Conservation (phyloP, 495 filamentous ascomycete species). For the Xylaria telfairii region DNA sequence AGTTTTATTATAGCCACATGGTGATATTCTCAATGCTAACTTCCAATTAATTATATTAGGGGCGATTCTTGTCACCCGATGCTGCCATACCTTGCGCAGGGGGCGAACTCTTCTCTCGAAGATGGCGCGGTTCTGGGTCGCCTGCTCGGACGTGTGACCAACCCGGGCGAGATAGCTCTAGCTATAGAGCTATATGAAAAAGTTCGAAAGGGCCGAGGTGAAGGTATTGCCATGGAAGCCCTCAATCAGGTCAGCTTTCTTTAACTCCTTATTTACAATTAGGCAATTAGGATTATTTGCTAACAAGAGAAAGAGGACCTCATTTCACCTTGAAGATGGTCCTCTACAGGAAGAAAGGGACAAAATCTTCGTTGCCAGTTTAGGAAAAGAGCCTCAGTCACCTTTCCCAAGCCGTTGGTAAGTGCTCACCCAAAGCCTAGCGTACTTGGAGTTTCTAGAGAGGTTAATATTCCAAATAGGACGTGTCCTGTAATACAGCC, state of each 20-base stretch:
- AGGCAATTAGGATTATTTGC: neutral
- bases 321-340: neutral
- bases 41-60: neutral
- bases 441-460: neutral
- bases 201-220: conserved; percentile 65
- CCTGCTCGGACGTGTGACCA: conserved; percentile 60
- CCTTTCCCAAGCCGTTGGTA: conserved; percentile 2
- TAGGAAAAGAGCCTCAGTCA: neutral
- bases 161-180: conserved; percentile 47
- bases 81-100: conserved; percentile 71
- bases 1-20: neutral
- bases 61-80: conserved; percentile 62
- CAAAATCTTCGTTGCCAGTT: neutral
- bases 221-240: conserved; percentile 58
- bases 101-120: conserved; percentile 61
- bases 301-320: neutral
- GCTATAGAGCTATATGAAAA: conserved; percentile 64
- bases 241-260: neutral
- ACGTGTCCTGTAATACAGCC: conserved; percentile 61
- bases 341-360: neutral
- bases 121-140: conserved; percentile 60
- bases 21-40: neutral
- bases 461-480: conserved; percentile 40
- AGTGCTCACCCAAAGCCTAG: neutral
- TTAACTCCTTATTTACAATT: neutral